Evolutionary conservation across 441 rosid genomes (phyloP).

Genomic region (California macrophylla): DNA sequence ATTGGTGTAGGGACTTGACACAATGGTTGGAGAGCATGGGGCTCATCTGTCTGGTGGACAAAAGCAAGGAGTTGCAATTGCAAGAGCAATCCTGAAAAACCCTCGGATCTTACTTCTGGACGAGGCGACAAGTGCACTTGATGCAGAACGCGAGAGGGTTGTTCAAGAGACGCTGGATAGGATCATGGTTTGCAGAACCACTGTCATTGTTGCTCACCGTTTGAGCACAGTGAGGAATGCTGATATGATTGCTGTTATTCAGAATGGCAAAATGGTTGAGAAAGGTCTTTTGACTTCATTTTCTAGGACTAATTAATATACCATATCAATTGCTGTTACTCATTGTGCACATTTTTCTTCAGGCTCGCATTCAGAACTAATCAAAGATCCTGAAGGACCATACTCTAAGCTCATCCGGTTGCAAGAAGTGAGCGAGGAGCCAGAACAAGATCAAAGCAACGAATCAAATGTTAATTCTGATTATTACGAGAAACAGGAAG

Average conservation of each 20-base stretch:
- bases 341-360: slow-evolving; percentile 4
- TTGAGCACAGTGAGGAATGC: slow-evolving; percentile 55
- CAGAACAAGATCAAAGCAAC: slow-evolving; percentile 17
- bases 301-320: no score
- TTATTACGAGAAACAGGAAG: not conserved
- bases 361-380: slow-evolving; percentile 63
- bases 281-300: slow-evolving; percentile 30
- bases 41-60: slow-evolving; percentile 70
- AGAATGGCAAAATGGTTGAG: slow-evolving; percentile 53
- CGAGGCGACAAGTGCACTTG: slow-evolving; percentile 72
- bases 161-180: slow-evolving; percentile 65
- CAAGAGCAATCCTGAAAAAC: slow-evolving; percentile 64
- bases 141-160: slow-evolving; percentile 57
- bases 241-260: slow-evolving; percentile 55
- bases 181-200: slow-evolving; percentile 50
- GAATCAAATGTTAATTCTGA: not conserved
- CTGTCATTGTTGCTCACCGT: slow-evolving; percentile 69
- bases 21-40: slow-evolving; percentile 77
- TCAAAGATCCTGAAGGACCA: slow-evolving; percentile 45
- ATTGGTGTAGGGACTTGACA: slow-evolving; percentile 35
- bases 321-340: no score
- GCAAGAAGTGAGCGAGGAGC: slow-evolving; percentile 27
- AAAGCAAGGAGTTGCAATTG: slow-evolving; percentile 72
- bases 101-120: slow-evolving; percentile 62
- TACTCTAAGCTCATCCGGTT: slow-evolving; percentile 41